Percentiles rank a stretch among this genome's conserved stretches.
Evolutionary conservation across 345 rosid species (phyloP).

Genomic region (Brassica juncea): DNA sequence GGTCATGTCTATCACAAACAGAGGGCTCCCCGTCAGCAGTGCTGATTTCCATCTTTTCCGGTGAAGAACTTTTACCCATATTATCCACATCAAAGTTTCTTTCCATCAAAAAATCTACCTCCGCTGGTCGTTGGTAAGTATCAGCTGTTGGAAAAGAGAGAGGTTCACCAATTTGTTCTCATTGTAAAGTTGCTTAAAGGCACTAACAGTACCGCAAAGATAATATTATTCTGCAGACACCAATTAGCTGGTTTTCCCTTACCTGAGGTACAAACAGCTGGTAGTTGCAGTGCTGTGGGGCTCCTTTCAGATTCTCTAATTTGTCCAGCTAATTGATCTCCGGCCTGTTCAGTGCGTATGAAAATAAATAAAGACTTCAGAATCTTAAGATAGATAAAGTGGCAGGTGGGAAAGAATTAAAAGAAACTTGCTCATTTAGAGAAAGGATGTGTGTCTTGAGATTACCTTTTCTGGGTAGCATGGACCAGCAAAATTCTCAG

Average conservation of each 20-base stretch:
- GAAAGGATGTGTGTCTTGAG: slow-evolving; percentile 34
- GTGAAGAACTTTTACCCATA: slow-evolving; percentile 42
- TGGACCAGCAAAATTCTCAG: slow-evolving; percentile 34
- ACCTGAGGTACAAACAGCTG: slow-evolving; percentile 39
- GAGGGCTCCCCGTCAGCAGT: slow-evolving; percentile 34
- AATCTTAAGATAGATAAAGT: slow-evolving; percentile 5
- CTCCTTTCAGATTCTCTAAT: slow-evolving; percentile 46
- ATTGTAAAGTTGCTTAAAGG: slow-evolving; percentile 10
- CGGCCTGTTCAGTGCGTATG: slow-evolving; percentile 37
- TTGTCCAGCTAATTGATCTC: slow-evolving; percentile 39
- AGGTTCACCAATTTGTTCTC: slow-evolving; percentile 35
- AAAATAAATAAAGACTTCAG: slow-evolving; percentile 22
- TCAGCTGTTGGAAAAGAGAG: slow-evolving; percentile 41
- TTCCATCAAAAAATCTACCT: slow-evolving; percentile 24
- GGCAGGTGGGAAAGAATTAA: neutral
- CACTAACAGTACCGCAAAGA: neutral
- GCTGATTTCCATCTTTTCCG: slow-evolving; percentile 37
- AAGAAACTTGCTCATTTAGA: slow-evolving; percentile 9
- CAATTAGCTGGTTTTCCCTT: slow-evolving; percentile 42
- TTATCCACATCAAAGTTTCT: slow-evolving; percentile 37
- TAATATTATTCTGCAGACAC: slow-evolving; percentile 16
- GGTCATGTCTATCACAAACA: slow-evolving; percentile 47
- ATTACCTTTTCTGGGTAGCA: slow-evolving; percentile 40
- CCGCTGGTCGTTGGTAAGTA: slow-evolving; percentile 44
- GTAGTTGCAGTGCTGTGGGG: slow-evolving; percentile 36